These are phyloP conservation scores for Takashimella tepidaria DNA, from an alignment of 1,284 basidiomycete genomes.

Conservation along the genomic window DNA sequence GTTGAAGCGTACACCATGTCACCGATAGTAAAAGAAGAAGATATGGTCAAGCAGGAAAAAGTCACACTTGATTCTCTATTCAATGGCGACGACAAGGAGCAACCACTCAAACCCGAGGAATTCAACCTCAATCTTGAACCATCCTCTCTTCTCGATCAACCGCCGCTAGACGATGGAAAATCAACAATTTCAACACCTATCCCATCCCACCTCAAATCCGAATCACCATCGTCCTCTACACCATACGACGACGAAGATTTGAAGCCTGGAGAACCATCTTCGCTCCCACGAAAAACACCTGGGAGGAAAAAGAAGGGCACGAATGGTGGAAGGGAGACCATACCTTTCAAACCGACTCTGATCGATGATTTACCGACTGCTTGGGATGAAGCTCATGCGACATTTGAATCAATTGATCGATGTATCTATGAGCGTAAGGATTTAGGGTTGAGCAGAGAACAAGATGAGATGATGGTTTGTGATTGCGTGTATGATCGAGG, in stretches of 20 bases:
- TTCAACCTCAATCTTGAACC: too few species aligned
- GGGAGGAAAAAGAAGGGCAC: not conserved
- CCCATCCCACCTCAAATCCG: not conserved
- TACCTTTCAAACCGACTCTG: constrained; percentile 46
- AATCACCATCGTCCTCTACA: not conserved
- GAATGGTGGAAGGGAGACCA: too few species aligned
- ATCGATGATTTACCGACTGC: constrained; percentile 73
- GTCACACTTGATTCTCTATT: not conserved
- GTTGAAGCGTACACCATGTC: too few species aligned
- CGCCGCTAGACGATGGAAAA: too few species aligned
- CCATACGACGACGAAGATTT: not conserved
- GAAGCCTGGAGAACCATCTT: not conserved
- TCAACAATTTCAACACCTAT: not conserved
- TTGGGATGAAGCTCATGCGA: constrained; percentile 64
- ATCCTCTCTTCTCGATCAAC: too few species aligned
- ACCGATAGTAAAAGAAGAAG: too few species aligned
- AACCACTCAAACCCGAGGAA: too few species aligned
- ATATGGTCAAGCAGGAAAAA: not conserved
- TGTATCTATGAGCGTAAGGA: constrained; percentile 87
- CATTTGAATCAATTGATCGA: constrained; percentile 66
- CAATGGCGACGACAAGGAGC: not conserved
- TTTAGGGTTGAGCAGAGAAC: constrained; percentile 79
- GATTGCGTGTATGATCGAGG: constrained; percentile 74
- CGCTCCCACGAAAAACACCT: not conserved
- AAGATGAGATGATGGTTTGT: constrained; percentile 87